Percentiles rank a stretch among this genome's conserved stretches.
These are phyloP conservation scores for Fusarium euwallaceae DNA, from an alignment of 2,329 filamentous ascomycete species.

Conservation along the genomic window DNA sequence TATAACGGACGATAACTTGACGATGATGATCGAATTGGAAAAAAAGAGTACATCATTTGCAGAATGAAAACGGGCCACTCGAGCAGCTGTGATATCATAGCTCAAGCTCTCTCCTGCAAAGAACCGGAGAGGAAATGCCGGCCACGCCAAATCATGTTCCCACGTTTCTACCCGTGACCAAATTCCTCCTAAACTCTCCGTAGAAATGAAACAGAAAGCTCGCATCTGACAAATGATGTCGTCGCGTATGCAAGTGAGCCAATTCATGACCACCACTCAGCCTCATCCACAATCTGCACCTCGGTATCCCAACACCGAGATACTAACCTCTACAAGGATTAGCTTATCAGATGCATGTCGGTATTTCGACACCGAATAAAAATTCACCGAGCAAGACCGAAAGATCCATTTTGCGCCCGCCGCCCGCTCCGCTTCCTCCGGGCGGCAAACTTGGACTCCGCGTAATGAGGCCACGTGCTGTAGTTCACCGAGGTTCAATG, in stretches of 20 bases:
- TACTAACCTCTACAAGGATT: background rate
- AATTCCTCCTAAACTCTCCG: background rate
- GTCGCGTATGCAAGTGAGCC: background rate
- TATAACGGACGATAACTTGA: background rate
- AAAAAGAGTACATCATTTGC: background rate
- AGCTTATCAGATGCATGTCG: constrained; percentile 7
- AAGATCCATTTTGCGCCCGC: background rate
- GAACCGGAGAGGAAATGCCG: background rate
- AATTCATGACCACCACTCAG: constrained; percentile 1
- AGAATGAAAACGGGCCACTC: background rate
- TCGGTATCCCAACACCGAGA: constrained; percentile 26
- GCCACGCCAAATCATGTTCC: background rate
- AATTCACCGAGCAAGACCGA: constrained; percentile 10
- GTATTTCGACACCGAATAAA: constrained; percentile 5
- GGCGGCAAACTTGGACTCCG: background rate
- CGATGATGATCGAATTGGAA: background rate
- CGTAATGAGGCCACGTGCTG: background rate
- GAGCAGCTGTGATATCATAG: constrained; percentile 1
- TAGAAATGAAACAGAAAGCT: background rate
- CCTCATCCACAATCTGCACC: constrained; percentile 16
- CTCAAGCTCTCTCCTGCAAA: background rate
- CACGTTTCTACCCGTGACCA: background rate
- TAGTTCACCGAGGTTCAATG: background rate
- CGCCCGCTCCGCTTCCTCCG: background rate
- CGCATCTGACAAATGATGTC: background rate